Conservation (phyloP, 2,329 filamentous ascomycete species). For the Penicillium glabrum region DNA sequence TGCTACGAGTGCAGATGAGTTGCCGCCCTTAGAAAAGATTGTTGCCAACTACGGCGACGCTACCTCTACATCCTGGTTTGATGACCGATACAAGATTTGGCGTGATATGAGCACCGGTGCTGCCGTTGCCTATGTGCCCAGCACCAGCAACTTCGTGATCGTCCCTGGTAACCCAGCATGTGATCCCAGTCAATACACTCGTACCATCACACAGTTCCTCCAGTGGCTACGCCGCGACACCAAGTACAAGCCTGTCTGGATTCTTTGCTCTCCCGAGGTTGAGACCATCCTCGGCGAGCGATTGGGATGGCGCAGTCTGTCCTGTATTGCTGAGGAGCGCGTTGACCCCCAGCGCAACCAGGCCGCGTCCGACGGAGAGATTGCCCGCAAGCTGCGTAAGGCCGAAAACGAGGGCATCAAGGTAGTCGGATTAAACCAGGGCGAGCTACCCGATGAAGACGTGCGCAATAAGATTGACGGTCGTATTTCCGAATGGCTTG, state of each 20-base stretch:
- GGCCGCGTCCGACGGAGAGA: slow-evolving; percentile 63
- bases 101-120: slow-evolving; percentile 76
- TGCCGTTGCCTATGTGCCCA: slow-evolving; percentile 77
- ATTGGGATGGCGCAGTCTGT: slow-evolving; percentile 84
- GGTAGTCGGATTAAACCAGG: slow-evolving; percentile 69
- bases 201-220: slow-evolving; percentile 72
- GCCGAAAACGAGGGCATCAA: slow-evolving; percentile 83
- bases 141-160: slow-evolving; percentile 72
- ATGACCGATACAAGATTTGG: slow-evolving; percentile 86
- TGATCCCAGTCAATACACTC: slow-evolving; percentile 71
- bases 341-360: slow-evolving; percentile 71
- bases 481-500: slow-evolving; percentile 76
- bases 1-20: slow-evolving; percentile 50
- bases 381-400: slow-evolving; percentile 74
- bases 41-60: slow-evolving; percentile 96
- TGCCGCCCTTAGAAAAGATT: slow-evolving; percentile 78
- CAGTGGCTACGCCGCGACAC: slow-evolving; percentile 71
- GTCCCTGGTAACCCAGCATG: slow-evolving; percentile 86
- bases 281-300: slow-evolving; percentile 78
- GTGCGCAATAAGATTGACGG: slow-evolving; percentile 68
- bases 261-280: slow-evolving; percentile 75
- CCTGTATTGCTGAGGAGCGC: slow-evolving; percentile 85
- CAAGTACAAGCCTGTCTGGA: slow-evolving; percentile 78
- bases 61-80: slow-evolving; percentile 90
- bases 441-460: slow-evolving; percentile 63